Evolutionary conservation across 148 eudicot genomes (phyloP).

Genomic region (Nepenthes gracilis): DNA sequence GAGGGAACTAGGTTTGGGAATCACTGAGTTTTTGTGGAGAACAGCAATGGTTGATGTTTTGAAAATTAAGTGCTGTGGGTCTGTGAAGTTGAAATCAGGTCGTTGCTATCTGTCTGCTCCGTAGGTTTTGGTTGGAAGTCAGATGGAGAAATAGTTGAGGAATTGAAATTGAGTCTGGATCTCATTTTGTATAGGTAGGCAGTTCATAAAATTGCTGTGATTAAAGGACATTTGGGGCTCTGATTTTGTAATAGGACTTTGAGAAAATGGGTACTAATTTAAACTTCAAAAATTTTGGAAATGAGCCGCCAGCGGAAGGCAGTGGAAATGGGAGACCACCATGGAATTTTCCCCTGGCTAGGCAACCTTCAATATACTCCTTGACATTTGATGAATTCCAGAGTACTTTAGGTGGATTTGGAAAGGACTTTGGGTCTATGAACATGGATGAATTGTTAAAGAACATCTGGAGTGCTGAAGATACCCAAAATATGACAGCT

Average conservation of each 20-base stretch:
- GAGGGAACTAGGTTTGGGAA: too few species aligned
- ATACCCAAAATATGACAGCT: conserved; percentile 41
- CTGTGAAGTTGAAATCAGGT: too few species aligned
- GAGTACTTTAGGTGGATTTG: conserved; percentile 50
- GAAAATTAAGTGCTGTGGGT: too few species aligned
- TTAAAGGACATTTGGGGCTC: neutral
- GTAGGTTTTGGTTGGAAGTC: too few species aligned
- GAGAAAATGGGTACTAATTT: conserved; percentile 32
- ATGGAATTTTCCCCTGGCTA: conserved; percentile 32
- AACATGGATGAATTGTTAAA: conserved; percentile 93
- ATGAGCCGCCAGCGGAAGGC: conserved; percentile 19
- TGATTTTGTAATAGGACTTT: too few species aligned
- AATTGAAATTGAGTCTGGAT: neutral
- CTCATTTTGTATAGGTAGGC: neutral
- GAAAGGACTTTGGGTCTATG: conserved; percentile 95
- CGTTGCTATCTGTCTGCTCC: too few species aligned
- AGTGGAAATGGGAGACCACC: neutral
- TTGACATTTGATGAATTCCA: conserved; percentile 91
- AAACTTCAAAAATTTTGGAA: conserved; percentile 53
- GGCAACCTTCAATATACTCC: conserved; percentile 69
- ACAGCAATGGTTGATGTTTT: too few species aligned
- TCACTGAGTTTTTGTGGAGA: too few species aligned
- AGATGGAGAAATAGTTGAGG: neutral
- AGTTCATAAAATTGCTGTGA: neutral
- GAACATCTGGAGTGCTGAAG: conserved; percentile 88